Evolutionary conservation across 768 basidiomycete genomes (phyloP).

Genomic region (Glaciozyma martinii): DNA sequence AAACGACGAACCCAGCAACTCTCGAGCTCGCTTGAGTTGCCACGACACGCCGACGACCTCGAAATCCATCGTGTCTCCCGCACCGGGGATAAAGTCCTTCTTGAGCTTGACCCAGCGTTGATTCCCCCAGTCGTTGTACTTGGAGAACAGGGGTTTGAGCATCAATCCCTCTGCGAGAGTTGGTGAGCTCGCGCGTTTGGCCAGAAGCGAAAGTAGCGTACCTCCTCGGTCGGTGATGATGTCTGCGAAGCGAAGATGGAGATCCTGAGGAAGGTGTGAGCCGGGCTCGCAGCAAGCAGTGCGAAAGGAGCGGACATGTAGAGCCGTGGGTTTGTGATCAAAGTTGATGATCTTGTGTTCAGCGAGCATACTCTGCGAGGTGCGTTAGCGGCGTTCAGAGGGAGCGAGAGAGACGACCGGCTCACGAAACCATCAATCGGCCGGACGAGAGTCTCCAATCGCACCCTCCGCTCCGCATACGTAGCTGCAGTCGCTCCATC

Average conservation of each 20-base stretch:
- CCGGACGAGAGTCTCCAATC: conserved; percentile 54
- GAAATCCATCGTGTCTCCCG: conserved; percentile 73
- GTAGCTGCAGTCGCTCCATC: conserved; percentile 33
- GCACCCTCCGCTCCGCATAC: conserved; percentile 54
- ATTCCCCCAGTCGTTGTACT: conserved; percentile 49
- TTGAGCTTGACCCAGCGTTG: conserved; percentile 20
- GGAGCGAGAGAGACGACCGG: background rate
- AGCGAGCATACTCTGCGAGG: conserved; percentile 47
- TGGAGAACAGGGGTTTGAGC: conserved; percentile 43
- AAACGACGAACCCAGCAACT: conserved; percentile 54
- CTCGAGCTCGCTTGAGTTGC: conserved; percentile 54
- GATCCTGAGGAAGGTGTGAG: background rate
- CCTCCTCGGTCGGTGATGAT: conserved; percentile 48
- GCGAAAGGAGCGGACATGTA: conserved; percentile 12
- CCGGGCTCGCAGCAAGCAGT: too few species aligned
- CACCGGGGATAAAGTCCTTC: conserved; percentile 71
- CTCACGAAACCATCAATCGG: conserved; percentile 51
- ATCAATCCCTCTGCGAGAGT: conserved; percentile 26
- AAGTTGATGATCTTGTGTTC: conserved; percentile 49
- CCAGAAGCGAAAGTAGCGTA: conserved; percentile 7
- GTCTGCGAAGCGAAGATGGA: conserved; percentile 45
- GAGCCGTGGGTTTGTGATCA: conserved; percentile 15
- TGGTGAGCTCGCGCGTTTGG: conserved; percentile 12
- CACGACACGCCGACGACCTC: conserved; percentile 67
- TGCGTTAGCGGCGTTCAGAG: background rate